These are phyloP conservation scores for Picochlorum sp. DNA, from an alignment of 139 green algal species.

Conservation along the genomic window DNA sequence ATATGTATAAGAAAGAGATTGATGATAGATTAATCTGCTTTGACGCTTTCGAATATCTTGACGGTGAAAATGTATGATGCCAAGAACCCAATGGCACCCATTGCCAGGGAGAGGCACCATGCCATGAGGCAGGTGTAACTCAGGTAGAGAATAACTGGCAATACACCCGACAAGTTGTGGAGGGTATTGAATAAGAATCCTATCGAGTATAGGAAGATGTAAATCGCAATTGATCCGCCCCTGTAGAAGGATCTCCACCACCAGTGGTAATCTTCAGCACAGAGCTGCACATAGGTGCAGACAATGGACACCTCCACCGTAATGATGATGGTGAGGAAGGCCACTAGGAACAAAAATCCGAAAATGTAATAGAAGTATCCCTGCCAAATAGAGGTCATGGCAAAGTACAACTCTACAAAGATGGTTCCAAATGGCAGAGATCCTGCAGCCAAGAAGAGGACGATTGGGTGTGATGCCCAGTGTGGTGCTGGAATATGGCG, in stretches of 20 bases:
- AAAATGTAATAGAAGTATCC: slow-evolving; percentile 97
- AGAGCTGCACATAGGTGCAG: slow-evolving; percentile 83
- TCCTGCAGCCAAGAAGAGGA: slow-evolving; percentile 78
- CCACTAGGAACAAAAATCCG: slow-evolving; percentile 80
- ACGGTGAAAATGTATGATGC: slow-evolving; percentile 47
- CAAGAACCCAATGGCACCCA: slow-evolving; percentile 75
- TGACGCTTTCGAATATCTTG: slow-evolving; percentile 47
- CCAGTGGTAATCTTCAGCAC: slow-evolving; percentile 87
- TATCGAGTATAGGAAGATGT: slow-evolving; percentile 43
- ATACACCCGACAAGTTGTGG: slow-evolving; percentile 52
- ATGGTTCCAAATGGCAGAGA: slow-evolving; percentile 92
- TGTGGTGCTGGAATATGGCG: slow-evolving; percentile 79
- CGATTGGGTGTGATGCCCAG: slow-evolving; percentile 59
- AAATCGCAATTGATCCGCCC: slow-evolving; percentile 58
- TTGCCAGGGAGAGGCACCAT: slow-evolving; percentile 65
- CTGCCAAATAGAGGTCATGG: slow-evolving; percentile 87
- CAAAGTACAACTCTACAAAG: slow-evolving; percentile 97
- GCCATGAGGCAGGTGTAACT: slow-evolving; percentile 77
- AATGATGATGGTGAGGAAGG: slow-evolving; percentile 74
- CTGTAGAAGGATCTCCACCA: slow-evolving; percentile 85
- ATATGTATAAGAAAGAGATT: neutral
- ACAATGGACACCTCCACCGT: slow-evolving; percentile 75
- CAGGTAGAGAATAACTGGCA: slow-evolving; percentile 76
- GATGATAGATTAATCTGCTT: slow-evolving; percentile 35
- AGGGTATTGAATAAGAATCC: slow-evolving; percentile 68